Evolutionary conservation across 805 yeast species (phyloP).

Genomic region (Teunomyces atbi): DNA sequence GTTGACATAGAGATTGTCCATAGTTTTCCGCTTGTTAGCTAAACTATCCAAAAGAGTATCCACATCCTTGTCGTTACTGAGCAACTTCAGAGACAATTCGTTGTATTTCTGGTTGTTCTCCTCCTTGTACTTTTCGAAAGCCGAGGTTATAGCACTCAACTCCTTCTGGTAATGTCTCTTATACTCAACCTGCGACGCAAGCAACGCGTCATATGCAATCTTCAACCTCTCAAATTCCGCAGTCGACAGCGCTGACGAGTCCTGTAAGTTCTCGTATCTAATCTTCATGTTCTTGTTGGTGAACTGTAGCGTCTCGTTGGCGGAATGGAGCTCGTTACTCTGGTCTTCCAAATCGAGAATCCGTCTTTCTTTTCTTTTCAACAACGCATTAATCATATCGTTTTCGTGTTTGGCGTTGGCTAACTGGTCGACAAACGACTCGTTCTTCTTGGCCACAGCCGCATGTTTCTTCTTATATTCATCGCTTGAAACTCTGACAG

Average conservation of each 20-base stretch:
- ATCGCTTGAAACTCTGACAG: slow-evolving; percentile 34
- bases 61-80: slow-evolving; percentile 48
- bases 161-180: slow-evolving; percentile 48
- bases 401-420: slow-evolving; percentile 75
- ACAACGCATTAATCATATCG: slow-evolving; percentile 65
- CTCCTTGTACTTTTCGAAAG: slow-evolving; percentile 36
- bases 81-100: slow-evolving; percentile 35
- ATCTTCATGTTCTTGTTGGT: slow-evolving; percentile 50
- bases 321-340: slow-evolving; percentile 45
- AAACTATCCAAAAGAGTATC: slow-evolving; percentile 49
- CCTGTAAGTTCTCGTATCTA: slow-evolving; percentile 48
- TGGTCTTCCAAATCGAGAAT: slow-evolving; percentile 64
- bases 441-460: slow-evolving; percentile 47
- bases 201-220: slow-evolving; percentile 56
- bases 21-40: slow-evolving; percentile 43
- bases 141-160: slow-evolving; percentile 34
- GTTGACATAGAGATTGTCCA: slow-evolving; percentile 49
- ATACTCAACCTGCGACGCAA: slow-evolving; percentile 51
- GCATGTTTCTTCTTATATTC: slow-evolving; percentile 56
- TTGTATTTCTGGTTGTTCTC: slow-evolving; percentile 34
- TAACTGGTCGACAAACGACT: slow-evolving; percentile 57
- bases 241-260: slow-evolving; percentile 40
- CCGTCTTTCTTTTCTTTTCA: slow-evolving; percentile 69
- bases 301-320: slow-evolving; percentile 48
- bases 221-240: slow-evolving; percentile 57